Conservation (phyloP, 345 rosid species). For the Gossypium turneri region DNA sequence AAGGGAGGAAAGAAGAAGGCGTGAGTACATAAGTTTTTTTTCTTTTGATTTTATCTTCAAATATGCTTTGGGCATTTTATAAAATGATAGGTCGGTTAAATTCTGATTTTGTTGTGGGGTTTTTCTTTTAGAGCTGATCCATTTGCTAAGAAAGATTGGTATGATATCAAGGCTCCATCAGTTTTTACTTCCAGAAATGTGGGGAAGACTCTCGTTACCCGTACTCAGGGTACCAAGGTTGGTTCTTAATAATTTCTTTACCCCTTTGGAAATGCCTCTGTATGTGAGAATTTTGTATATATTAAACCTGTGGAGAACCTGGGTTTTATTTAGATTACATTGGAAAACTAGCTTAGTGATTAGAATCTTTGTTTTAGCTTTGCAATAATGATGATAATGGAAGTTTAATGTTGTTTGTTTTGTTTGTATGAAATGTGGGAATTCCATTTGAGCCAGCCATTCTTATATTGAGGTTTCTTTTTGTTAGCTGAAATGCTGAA, state of each 20-base stretch:
- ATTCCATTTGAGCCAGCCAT: background rate
- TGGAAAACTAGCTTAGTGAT: background rate
- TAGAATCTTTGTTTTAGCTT: background rate
- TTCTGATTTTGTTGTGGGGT: background rate
- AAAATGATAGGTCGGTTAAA: background rate
- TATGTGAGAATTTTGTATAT: background rate
- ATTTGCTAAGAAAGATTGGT: constrained; percentile 96
- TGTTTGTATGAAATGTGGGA: background rate
- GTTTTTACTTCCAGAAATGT: constrained; percentile 57
- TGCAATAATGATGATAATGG: background rate
- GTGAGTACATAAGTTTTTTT: background rate
- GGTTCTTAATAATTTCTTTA: background rate
- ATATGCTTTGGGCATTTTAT: background rate
- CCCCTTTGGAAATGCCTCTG: background rate
- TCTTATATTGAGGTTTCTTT: background rate
- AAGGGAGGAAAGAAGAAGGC: constrained; percentile 5
- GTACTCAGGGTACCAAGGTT: constrained; percentile 98
- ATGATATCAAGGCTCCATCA: constrained; percentile 92
- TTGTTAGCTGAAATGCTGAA: background rate
- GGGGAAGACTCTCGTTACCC: constrained; percentile 84
- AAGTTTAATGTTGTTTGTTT: background rate
- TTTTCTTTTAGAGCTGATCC: constrained; percentile 62
- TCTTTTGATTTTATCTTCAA: background rate
- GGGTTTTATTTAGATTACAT: background rate
- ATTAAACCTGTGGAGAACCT: background rate